Evolutionary conservation across 257 asterid genomes (phyloP), one percentile per base, ranked within the genome.

Genomic region (Nicotiana benthamiana): DNA sequence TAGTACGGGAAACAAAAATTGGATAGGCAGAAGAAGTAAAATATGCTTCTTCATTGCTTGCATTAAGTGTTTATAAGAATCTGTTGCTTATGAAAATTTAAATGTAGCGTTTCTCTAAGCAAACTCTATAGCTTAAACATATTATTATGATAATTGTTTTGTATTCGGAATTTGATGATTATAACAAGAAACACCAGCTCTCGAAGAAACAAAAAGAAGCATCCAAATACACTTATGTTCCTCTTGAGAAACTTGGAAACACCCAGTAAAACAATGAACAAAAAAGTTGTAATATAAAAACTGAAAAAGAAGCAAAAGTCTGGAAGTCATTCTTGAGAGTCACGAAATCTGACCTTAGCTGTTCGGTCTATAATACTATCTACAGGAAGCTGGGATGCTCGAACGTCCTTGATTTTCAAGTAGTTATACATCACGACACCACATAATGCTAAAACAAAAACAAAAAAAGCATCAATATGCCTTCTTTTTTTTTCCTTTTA

Each of bases 371-470:
- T 86, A 79, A 88, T 75, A 64, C 77, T 77, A 62, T 90, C 93
- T 18, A 85, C 32, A 77, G 86, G 86, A 75, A 80, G 89, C 80
- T 88, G 96, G 43, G 87, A 43, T 82, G 90, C 85, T 26, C 92
- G 87, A 43, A 84, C 92, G 63, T 91, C 96, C 81, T 85, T 90
- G 75, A 86, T 88, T 84, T 91, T 91, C 89, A 91, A 81, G 84
- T 91, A 91, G 80, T 91, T 90, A 83, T 91, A 91, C 91, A 90
- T 86, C 77, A 90, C 89, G 20, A 90, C 99, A 54, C 99, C 99
- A 60, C 94, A 89, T 80, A 96, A 90, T 68, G 99, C 99, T 95
- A 97, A 66, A 70, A 12, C 81, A 83, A 13, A 85, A 51, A 79
- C n/a, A 46, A 62, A 79, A 32, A 26, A 16, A 16, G 62, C 56